Evolutionary conservation across 1,284 basidiomycete genomes (phyloP), one percentile per base, ranked within the genome.

Genomic region (Ganoderma lingzhi): DNA sequence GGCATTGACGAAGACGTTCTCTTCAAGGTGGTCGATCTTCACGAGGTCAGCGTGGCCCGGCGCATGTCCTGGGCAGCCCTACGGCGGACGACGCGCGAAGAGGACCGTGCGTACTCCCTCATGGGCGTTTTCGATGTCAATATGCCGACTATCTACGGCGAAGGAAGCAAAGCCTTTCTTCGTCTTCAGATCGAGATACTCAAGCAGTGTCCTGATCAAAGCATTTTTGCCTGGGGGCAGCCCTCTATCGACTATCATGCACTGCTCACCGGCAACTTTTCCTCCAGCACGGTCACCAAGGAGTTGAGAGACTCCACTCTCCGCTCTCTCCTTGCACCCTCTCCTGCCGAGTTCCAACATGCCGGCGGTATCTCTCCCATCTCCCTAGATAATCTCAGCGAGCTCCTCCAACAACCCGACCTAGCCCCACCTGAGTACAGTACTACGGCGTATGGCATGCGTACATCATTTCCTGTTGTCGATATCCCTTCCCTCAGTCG

Each of bases 41-140:
- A 62, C 35, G 39, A 58, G 12, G 45, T 65, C 53, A 56, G 66
- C 23, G 61, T 71, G 23, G 66, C 70, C 19, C 63, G 56, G 17
- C 70, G 70, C 45, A 71, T 71, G 70, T 71, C 66, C 10, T 71
- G 70, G 70, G 70, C 70, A 19, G 41, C 70, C 19, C 17, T 10
- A 12, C 32, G 61, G 61, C 39, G 39, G 23, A 62, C 61, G 4
- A 62, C 61, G 6, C 61, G 61, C 42, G 61, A 44, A 42, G 61
- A 62, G 42, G 61, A 62, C 42, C 61, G 61, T 41, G 61, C 61
- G 23, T 62, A 62, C 28, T 62, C 61, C 5, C 61, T 62, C 61
- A 62, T 62, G 61, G 61, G 61, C 61, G 45, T 62, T 15, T 62
- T 62, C 23, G 42, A 62, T 42, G 61, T 62, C 28, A 30, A 62